A percentile compares a stretch with the other conserved stretches of the same genome.
phyloP scores from a whole-genome alignment of 140 eudicot species.

The Stevia rebaudiana region DNA sequence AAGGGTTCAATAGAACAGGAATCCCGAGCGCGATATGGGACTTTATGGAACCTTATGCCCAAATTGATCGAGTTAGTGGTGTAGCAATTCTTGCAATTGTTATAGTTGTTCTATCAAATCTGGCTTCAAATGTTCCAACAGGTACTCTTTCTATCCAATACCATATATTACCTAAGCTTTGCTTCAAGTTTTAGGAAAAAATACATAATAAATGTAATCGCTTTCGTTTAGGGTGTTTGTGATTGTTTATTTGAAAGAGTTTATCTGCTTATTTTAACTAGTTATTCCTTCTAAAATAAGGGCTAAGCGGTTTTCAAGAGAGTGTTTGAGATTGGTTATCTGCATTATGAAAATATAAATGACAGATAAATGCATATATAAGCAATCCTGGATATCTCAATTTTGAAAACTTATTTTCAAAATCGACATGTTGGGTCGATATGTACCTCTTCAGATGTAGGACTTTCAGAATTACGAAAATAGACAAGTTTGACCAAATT shows the following conservation, averaged over 20 bases:
- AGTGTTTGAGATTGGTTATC: too few relatives aligned
- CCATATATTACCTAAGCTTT: conserved; percentile 1
- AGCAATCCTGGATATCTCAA: neutral
- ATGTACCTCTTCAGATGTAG: too few relatives aligned
- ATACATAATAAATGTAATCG: neutral
- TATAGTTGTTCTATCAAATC: conserved; percentile 69
- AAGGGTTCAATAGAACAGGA: conserved; percentile 88
- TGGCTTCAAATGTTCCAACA: conserved; percentile 97
- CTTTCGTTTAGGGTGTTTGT: neutral
- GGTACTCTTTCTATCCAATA: conserved; percentile 33
- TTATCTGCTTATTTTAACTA: neutral
- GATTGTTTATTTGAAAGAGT: neutral
- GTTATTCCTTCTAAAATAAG: neutral
- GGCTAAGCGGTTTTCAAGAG: too few relatives aligned
- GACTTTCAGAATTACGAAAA: too few relatives aligned
- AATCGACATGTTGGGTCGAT: neutral
- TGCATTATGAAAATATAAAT: too few relatives aligned
- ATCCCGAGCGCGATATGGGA: conserved; percentile 89
- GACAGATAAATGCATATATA: neutral
- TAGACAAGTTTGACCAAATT: too few relatives aligned
- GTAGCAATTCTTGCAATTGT: conserved; percentile 60
- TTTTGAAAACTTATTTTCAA: neutral
- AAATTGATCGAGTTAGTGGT: conserved; percentile 57
- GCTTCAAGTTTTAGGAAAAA: neutral
- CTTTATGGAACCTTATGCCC: conserved; percentile 78